A percentile compares a stretch with the other conserved stretches of the same genome.
Evolutionary conservation across 2,329 filamentous ascomycete species (phyloP).

Genomic region (Trichoderma sp.): DNA sequence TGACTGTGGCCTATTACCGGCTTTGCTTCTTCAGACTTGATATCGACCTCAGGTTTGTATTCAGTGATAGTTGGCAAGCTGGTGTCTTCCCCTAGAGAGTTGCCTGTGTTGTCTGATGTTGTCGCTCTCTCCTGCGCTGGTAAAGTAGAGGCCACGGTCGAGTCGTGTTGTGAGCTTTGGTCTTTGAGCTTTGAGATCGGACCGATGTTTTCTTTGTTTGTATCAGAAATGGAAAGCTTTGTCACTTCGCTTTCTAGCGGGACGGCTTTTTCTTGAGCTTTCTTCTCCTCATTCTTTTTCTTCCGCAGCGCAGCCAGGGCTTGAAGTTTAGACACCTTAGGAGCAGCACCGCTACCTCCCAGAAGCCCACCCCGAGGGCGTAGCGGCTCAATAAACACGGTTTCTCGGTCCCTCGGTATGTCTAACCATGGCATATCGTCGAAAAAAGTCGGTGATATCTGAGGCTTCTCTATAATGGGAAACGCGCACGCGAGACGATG

Average conservation of each 20-base stretch:
- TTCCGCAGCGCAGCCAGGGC: conserved; percentile 83
- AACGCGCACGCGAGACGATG: neutral
- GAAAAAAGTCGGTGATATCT: conserved; percentile 60
- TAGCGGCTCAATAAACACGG: conserved; percentile 59
- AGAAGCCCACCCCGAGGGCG: conserved; percentile 66
- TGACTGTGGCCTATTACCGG: conserved; percentile 25
- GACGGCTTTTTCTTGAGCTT: conserved; percentile 29
- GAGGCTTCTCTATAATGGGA: conserved; percentile 25
- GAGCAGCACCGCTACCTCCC: conserved; percentile 66
- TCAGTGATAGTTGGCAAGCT: neutral
- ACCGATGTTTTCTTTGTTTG: conserved; percentile 32
- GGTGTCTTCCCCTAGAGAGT: neutral
- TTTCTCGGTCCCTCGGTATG: conserved; percentile 63
- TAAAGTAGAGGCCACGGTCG: neutral
- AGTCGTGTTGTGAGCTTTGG: neutral
- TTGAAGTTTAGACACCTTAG: conserved; percentile 85
- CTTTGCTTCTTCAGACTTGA: conserved; percentile 17
- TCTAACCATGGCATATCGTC: conserved; percentile 82
- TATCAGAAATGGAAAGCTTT: conserved; percentile 33
- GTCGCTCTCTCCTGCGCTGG: neutral
- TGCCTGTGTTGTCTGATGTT: neutral
- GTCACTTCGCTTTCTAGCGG: conserved; percentile 32
- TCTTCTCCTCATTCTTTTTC: conserved; percentile 71
- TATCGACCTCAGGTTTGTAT: neutral
- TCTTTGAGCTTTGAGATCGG: neutral